Percentiles rank a stretch among this genome's conserved stretches.
phyloP scores from a whole-genome alignment of 345 rosid genomes.

The Eucalyptus pumila region DNA sequence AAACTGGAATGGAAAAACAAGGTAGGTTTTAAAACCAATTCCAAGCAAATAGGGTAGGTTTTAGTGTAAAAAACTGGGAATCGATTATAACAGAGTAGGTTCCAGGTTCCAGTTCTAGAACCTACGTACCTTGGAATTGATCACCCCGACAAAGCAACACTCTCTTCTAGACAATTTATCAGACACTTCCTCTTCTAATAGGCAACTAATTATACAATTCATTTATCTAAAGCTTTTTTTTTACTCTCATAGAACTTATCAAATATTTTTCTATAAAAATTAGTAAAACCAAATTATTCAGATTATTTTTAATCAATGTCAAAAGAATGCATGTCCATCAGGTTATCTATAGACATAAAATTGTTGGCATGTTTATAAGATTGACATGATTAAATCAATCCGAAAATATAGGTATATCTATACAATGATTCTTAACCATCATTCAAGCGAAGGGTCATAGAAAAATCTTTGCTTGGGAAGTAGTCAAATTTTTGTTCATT shows the following conservation, averaged over 20 bases:
- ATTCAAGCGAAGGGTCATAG: neutral
- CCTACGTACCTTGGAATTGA: too few species aligned
- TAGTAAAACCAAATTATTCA: neutral
- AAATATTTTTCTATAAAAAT: neutral
- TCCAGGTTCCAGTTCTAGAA: too few species aligned
- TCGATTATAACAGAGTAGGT: too few species aligned
- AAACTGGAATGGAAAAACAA: too few species aligned
- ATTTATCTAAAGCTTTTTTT: neutral
- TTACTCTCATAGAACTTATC: neutral
- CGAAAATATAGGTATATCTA: neutral
- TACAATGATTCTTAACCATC: neutral
- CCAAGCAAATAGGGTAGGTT: too few species aligned
- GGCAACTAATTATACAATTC: neutral
- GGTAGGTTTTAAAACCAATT: rapidly evolving
- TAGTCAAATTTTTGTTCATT: neutral
- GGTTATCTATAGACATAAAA: neutral
- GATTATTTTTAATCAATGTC: neutral
- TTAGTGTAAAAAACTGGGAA: too few species aligned
- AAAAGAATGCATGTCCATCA: neutral
- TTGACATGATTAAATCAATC: neutral
- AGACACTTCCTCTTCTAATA: neutral
- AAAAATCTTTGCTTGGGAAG: neutral
- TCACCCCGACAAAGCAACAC: neutral
- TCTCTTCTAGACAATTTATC: neutral
- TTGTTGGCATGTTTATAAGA: neutral